Evolutionary conservation across 2,329 filamentous ascomycete genomes (phyloP).

Genomic region (Xylaria multiplex): DNA sequence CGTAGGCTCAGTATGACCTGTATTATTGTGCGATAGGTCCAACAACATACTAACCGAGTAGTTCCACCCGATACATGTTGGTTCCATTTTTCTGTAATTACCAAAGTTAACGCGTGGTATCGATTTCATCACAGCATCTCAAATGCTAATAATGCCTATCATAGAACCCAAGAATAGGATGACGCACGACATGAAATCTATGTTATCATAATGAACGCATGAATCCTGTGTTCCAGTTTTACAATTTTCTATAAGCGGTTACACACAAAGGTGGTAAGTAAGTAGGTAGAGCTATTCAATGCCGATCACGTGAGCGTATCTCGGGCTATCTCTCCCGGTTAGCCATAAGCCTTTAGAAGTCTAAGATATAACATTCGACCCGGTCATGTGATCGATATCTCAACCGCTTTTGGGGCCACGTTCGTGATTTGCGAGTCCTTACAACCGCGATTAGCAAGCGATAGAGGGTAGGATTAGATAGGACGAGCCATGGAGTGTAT

Average conservation of each 20-base stretch:
- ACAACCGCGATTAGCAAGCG: conserved; percentile 9
- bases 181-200: neutral
- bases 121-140: neutral
- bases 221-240: neutral
- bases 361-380: conserved; percentile 5
- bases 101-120: neutral
- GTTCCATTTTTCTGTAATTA: neutral
- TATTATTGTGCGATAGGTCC: neutral
- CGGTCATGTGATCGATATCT: conserved; percentile 36
- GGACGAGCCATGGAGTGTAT: conserved; percentile 10
- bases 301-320: conserved; percentile 39
- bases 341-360: neutral
- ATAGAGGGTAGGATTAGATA: conserved; percentile 17
- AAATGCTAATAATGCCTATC: neutral
- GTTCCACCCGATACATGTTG: neutral
- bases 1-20: neutral
- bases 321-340: conserved; percentile 23
- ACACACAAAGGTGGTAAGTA: conserved; percentile 1
- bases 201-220: neutral
- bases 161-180: neutral
- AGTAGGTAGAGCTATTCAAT: conserved; percentile 4
- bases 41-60: neutral
- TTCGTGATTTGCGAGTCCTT: conserved; percentile 11
- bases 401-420: conserved; percentile 9
- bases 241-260: neutral